Percentiles rank a stretch among this genome's conserved stretches.
phyloP scores from a whole-genome alignment of 2,329 filamentous ascomycete species.

The Apiospora saccharicola region DNA sequence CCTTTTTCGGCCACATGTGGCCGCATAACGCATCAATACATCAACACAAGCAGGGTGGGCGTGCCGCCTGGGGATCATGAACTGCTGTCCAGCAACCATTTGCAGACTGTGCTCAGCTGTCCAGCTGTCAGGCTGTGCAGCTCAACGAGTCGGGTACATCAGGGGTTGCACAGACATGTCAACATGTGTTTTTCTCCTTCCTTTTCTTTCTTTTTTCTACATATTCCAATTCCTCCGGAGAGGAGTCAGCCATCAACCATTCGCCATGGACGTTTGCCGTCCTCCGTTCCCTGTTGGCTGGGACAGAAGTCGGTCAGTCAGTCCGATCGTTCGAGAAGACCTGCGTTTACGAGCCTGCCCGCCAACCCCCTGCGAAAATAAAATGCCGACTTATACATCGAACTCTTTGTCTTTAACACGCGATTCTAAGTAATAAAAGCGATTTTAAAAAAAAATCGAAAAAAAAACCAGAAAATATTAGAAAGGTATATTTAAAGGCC shows the following conservation, averaged over 20 bases:
- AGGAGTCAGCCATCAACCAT: background rate
- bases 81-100: background rate
- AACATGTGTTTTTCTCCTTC: background rate
- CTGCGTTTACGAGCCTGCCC: background rate
- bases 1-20: background rate
- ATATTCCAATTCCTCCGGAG: background rate
- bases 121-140: no score
- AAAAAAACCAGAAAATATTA: no score
- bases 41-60: no score
- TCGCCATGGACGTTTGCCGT: background rate
- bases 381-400: no score
- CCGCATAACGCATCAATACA: constrained; percentile 15
- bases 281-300: no score
- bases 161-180: constrained; percentile 4
- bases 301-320: background rate
- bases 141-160: background rate
- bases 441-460: no score
- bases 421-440: no score
- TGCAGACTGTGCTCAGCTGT: background rate
- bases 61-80: background rate
- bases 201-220: background rate
- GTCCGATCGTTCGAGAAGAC: constrained; percentile 11
- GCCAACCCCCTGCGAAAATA: no score
- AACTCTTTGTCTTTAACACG: no score
- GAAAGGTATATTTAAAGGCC: no score